These are phyloP conservation scores for Chalciporus sphaerocephalus DNA, from an alignment of 768 basidiomycete species.

Conservation along the genomic window DNA sequence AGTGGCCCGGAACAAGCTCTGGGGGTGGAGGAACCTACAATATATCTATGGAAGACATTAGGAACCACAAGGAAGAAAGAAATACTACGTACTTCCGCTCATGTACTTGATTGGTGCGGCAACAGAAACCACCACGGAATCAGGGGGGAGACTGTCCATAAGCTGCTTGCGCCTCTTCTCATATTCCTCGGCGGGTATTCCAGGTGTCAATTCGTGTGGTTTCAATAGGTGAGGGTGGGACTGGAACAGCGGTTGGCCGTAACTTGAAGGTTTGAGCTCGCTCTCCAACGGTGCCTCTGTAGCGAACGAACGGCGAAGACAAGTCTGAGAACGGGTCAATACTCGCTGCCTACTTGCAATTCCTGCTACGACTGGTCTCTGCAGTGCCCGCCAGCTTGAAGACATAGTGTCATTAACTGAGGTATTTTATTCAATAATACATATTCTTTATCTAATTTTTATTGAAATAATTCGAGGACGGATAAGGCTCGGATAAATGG, in stretches of 20 bases:
- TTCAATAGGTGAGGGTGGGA: constrained; percentile 81
- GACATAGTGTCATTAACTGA: constrained; percentile 17
- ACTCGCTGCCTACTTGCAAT: not conserved
- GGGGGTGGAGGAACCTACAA: constrained; percentile 52
- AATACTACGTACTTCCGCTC: constrained; percentile 60
- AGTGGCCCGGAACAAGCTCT: constrained; percentile 1
- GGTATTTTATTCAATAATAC: too few relatives aligned
- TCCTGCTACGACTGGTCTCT: not conserved
- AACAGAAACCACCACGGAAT: constrained; percentile 69
- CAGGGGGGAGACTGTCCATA: constrained; percentile 70
- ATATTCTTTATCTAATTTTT: constrained; percentile 5
- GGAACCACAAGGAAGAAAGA: constrained; percentile 7
- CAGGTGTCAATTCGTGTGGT: constrained; percentile 72
- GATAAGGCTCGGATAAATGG: not conserved
- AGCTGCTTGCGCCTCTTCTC: constrained; percentile 62
- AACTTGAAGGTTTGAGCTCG: constrained; percentile 61
- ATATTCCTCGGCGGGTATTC: constrained; percentile 76
- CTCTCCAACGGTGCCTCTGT: constrained; percentile 26
- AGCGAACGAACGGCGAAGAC: constrained; percentile 31
- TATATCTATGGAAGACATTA: constrained; percentile 45
- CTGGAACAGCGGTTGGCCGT: constrained; percentile 71
- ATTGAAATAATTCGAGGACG: not conserved
- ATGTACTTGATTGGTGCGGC: constrained; percentile 84
- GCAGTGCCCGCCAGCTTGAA: constrained; percentile 16
- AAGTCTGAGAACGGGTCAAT: not conserved